Evolutionary conservation across 2,329 filamentous ascomycete genomes (phyloP), one percentile per base, ranked within the genome.

Genomic region (Cryphonectria parasitica): DNA sequence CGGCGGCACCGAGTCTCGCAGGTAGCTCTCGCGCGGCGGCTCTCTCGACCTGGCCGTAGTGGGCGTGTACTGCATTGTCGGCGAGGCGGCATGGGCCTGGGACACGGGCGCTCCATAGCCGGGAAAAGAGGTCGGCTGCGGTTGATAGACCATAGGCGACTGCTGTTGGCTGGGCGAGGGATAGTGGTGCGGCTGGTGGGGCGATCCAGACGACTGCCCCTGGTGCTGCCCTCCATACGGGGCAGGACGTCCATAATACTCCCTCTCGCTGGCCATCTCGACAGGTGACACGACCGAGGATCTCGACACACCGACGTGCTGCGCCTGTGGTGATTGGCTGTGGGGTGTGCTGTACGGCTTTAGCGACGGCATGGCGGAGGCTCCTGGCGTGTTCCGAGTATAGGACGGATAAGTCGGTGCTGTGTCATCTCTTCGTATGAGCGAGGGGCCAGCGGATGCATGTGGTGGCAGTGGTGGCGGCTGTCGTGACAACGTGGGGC

Each of bases 31-130:
- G n/a, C 71, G 71, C 19, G 60, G 41, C 19, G 64, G 64, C n/a
- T 69, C 68, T 15, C 68, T 61, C 25, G 63, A n/a, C 34, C 68
- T 54, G 3, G 66, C 41, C 22, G 66, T 10, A 13, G 70, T 36
- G 39, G 68, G 62, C 1, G 83, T 80, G 69, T 89, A 89, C 73
- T 88, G 87, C 28, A 85, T 83, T n/a, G 85, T 82, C n/a, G 87
- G 84, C 3, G 71, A 69, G 8, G 86, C 86, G n/a, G 83, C 80
- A 19, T 81, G 79, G n/a, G 77, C 75, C 74, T 83, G 83, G 3
- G 78, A 75, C 65, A 83, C 84, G 74, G 85, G 82, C 1, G 81
- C 76, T 43, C 80, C 80, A 74, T 87, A 86, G 8, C 60, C 64
- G 19, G 83, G 84, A 39, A 85, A 85, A 73, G 81, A 82, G n/a